A percentile compares a stretch with the other conserved stretches of the same genome.
phyloP scores from a whole-genome alignment of 257 asterid genomes.

The Cynanchum wilfordii region DNA sequence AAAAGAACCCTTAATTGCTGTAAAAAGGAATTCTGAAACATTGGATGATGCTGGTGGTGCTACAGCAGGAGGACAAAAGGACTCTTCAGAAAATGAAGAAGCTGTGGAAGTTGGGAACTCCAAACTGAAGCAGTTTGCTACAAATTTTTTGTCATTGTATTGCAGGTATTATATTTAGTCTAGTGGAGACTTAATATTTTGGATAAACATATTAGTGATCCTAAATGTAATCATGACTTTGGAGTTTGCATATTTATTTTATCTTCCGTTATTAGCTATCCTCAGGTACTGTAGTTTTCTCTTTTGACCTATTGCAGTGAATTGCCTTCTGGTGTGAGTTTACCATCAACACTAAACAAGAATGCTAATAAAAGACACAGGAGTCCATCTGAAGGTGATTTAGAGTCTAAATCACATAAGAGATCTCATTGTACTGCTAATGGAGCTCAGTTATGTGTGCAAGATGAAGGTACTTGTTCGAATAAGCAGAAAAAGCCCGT shows the following conservation, averaged over 20 bases:
- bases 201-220: background rate
- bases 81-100: slow-evolving; percentile 18
- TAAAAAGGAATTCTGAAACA: slow-evolving; percentile 22
- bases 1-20: slow-evolving; percentile 14
- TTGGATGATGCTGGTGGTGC: slow-evolving; percentile 19
- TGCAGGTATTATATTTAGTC: slow-evolving; percentile 53
- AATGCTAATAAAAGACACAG: slow-evolving; percentile 30
- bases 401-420: slow-evolving; percentile 39
- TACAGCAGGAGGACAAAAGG: slow-evolving; percentile 26
- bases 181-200: background rate
- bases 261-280: slow-evolving; percentile 6
- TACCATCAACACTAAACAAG: slow-evolving; percentile 32
- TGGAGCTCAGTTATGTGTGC: slow-evolving; percentile 28
- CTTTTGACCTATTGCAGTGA: slow-evolving; percentile 36
- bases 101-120: slow-evolving; percentile 29
- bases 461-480: slow-evolving; percentile 30
- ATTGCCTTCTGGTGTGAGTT: slow-evolving; percentile 32
- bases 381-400: slow-evolving; percentile 35
- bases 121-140: slow-evolving; percentile 54
- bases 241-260: background rate
- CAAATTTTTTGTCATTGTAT: slow-evolving; percentile 60
- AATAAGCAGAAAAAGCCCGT: slow-evolving; percentile 17
- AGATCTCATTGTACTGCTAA: slow-evolving; percentile 32
- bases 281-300: slow-evolving; percentile 21
- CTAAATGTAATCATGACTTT: background rate